Conservation (phyloP, 2,329 filamentous ascomycete genomes). For the Aspergillus fumigatiaffinis region DNA sequence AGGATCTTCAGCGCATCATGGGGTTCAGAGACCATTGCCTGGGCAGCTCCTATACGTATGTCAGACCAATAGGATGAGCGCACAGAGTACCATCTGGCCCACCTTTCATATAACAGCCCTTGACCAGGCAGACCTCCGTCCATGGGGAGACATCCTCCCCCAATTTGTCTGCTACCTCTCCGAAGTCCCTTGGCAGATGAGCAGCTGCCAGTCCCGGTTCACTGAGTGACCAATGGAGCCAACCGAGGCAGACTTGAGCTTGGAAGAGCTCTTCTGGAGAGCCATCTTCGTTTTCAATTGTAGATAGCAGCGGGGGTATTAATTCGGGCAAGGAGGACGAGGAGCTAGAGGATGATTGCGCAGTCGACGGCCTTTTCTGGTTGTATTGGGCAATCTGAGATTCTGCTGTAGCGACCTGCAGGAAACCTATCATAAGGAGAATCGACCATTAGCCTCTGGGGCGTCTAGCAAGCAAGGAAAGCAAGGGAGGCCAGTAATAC, state of each 20-base stretch:
- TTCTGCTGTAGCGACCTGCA: constrained; percentile 67
- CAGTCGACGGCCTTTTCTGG: constrained; percentile 28
- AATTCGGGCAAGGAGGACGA: constrained; percentile 42
- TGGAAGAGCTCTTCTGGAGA: constrained; percentile 62
- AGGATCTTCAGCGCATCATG: constrained; percentile 65
- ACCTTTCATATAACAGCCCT: constrained; percentile 73
- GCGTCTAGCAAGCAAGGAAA: constrained; percentile 12
- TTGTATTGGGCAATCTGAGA: constrained; percentile 58
- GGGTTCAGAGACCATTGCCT: constrained; percentile 39
- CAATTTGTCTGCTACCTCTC: constrained; percentile 51
- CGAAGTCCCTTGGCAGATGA: constrained; percentile 62
- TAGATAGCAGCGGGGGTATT: constrained; percentile 41
- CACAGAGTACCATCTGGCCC: constrained; percentile 32
- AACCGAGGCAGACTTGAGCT: constrained; percentile 76
- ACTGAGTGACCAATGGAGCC: constrained; percentile 74
- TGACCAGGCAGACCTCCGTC: constrained; percentile 78
- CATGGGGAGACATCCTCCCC: constrained; percentile 60
- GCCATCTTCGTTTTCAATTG: constrained; percentile 56
- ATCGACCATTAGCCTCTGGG: constrained; percentile 13
- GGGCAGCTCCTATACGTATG: constrained; percentile 39
- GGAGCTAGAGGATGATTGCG: constrained; percentile 34
- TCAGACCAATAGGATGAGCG: constrained; percentile 10
- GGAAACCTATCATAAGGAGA: constrained; percentile 53
- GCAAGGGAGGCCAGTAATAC: constrained; percentile 48
- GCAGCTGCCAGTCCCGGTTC: constrained; percentile 62